These are phyloP conservation scores for Boletus tylopilopsis DNA, from an alignment of 768 basidiomycete species.

Conservation along the genomic window DNA sequence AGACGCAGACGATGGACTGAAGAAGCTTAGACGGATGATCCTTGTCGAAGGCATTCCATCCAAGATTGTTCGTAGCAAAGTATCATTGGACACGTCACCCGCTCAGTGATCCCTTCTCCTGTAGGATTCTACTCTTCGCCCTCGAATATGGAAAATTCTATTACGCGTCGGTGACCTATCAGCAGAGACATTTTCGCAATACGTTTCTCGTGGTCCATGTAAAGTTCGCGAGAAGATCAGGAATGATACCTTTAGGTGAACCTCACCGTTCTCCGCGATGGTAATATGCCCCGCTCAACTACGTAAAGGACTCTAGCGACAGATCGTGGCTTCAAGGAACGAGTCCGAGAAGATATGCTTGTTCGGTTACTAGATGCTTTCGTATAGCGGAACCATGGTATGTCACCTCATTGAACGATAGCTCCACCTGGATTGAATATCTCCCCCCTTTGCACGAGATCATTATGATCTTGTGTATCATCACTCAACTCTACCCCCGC, in stretches of 20 bases:
- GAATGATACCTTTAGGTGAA: slow-evolving; percentile 94
- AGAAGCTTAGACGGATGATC: slow-evolving; percentile 82
- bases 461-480: too few relatives aligned
- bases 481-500: too few relatives aligned
- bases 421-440: too few relatives aligned
- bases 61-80: slow-evolving; percentile 49
- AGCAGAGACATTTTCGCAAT: slow-evolving; percentile 70
- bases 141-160: slow-evolving; percentile 93
- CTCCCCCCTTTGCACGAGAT: too few relatives aligned
- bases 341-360: slow-evolving; percentile 95
- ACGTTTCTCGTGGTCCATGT: slow-evolving; percentile 81
- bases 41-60: slow-evolving; percentile 90
- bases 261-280: background rate
- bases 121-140: slow-evolving; percentile 81
- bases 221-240: slow-evolving; percentile 89
- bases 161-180: slow-evolving; percentile 76
- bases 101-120: slow-evolving; percentile 2
- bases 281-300: background rate
- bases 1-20: slow-evolving; percentile 78
- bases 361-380: slow-evolving; percentile 96
- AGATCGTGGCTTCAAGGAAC: slow-evolving; percentile 95
- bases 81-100: background rate
- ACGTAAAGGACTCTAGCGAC: slow-evolving; percentile 76
- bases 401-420: background rate
- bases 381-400: slow-evolving; percentile 92